phyloP scores from a whole-genome alignment of 2,329 filamentous ascomycete species.

The Fusarium newnesense region DNA sequence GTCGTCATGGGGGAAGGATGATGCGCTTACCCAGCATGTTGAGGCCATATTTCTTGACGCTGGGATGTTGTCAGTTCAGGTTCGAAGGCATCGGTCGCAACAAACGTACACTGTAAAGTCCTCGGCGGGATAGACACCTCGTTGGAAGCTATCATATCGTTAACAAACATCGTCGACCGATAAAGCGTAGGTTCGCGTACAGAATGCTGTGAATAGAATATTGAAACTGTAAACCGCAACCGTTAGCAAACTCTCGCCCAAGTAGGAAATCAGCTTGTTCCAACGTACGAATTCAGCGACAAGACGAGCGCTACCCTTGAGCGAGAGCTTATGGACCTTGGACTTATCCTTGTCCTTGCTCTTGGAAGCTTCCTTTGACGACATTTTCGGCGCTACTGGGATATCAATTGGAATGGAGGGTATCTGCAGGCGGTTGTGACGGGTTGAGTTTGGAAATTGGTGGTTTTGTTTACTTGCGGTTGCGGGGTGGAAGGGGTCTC shows the following conservation, averaged over 20 bases:
- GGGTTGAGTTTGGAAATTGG: constrained; percentile 3
- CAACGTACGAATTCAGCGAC: constrained; percentile 91
- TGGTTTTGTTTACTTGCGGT: constrained; percentile 45
- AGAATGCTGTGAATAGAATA: constrained; percentile 98
- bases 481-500: constrained; percentile 39
- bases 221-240: constrained; percentile 73
- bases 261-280: constrained; percentile 41
- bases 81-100: neutral
- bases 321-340: constrained; percentile 93
- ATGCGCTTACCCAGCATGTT: constrained; percentile 82
- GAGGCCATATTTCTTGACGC: constrained; percentile 98
- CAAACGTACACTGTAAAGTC: constrained; percentile 86
- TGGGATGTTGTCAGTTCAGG: constrained; percentile 29
- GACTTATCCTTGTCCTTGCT: constrained; percentile 72
- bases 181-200: constrained; percentile 54
- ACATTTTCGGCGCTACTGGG: constrained; percentile 36
- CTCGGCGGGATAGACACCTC: constrained; percentile 87
- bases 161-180: neutral
- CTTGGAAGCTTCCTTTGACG: constrained; percentile 46
- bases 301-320: constrained; percentile 85
- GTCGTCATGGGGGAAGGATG: fast-evolving
- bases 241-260: constrained; percentile 29
- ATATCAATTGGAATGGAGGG: neutral
- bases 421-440: neutral
- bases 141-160: constrained; percentile 75